A percentile compares a stretch with the other conserved stretches of the same genome.
phyloP scores from a whole-genome alignment of 2,329 filamentous ascomycete genomes.

The Tolypocladium cylindrosporum region DNA sequence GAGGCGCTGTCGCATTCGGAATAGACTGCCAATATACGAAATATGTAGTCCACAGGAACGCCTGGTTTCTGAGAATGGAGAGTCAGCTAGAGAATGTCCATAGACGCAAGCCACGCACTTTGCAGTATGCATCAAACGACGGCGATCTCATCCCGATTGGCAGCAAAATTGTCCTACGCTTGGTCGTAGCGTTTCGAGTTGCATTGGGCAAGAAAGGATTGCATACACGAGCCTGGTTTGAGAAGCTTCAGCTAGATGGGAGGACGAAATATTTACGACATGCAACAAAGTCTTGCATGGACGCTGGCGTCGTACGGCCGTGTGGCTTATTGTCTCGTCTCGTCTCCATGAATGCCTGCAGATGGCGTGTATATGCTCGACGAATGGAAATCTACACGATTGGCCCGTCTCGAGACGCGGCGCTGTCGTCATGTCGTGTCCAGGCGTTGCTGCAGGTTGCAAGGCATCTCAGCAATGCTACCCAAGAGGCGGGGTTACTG shows the following conservation, averaged over 20 bases:
- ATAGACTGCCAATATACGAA: neutral
- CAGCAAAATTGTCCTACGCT: neutral
- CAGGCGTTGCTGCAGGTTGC: neutral
- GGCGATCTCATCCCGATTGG: conserved; percentile 19
- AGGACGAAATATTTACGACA: neutral
- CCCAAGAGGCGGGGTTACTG: neutral
- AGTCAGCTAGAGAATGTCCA: neutral
- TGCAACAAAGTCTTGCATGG: neutral
- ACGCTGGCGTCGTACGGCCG: neutral
- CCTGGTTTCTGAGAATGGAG: neutral
- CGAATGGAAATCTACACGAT: neutral
- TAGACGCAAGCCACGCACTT: neutral
- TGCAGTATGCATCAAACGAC: neutral
- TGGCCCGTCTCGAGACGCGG: neutral
- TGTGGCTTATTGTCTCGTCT: neutral
- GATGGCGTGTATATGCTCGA: neutral
- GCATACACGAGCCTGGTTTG: neutral
- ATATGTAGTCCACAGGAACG: neutral
- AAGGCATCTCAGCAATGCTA: neutral
- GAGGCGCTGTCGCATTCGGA: conserved; percentile 38
- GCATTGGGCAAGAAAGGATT: neutral
- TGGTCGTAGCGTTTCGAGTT: neutral
- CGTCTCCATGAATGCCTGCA: neutral
- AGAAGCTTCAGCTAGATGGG: neutral
- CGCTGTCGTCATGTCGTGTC: neutral